Base-by-base conservation (phyloP, 352 stramenopile species). In the Pythium phragmiticola region DNA sequence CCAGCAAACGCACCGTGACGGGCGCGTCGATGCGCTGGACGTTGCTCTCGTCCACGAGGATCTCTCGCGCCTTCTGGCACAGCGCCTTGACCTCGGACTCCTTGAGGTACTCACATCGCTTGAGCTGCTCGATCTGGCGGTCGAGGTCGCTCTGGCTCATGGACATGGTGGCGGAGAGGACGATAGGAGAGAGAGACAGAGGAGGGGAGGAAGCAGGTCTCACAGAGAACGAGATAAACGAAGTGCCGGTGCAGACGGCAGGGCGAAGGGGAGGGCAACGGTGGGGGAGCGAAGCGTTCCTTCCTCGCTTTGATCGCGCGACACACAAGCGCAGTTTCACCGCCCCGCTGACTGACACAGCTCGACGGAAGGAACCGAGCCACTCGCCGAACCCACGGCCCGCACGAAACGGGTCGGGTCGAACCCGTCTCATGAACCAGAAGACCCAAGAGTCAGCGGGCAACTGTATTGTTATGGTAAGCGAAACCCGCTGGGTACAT, bases 21-120 rank as follows among this genome's bases (percentile, higher is more conserved):
- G 98, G 98, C 39, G 97, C 96, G 76, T 99, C 94, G 33, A 99
- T 98, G 46, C 93, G 85, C 84, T 99, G 96, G n/a, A 99, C 97
- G 78, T 99, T 99, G 70, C 87, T 98, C 79, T 99, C 98, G 65
- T 99, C 97, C 23, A 99, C 95, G 41, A 99, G 84, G 74, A 99
- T 99, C 80, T 99, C 97, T 60, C 96, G 78, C 19, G 97, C 98
- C 70, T 98, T 96, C 69, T 99, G 83, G 78, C 97, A 99, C 37
- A 99, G 76, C 55, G 87, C 91, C 76, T 99, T 99, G 23, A 99
- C 97, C 81, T 99, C 97, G 42, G 83, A 95, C 76, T 99, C 97
- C 72, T 98, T 97, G 34, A 99, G 87, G 70, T 99, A 99, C 86
- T 99, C 97, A 76, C 98, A 99, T 70, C 94, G 80, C 75, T 98